phyloP scores from a whole-genome alignment of 202 grass and related monocot genomes.

The Brachypodium distachyon region DNA sequence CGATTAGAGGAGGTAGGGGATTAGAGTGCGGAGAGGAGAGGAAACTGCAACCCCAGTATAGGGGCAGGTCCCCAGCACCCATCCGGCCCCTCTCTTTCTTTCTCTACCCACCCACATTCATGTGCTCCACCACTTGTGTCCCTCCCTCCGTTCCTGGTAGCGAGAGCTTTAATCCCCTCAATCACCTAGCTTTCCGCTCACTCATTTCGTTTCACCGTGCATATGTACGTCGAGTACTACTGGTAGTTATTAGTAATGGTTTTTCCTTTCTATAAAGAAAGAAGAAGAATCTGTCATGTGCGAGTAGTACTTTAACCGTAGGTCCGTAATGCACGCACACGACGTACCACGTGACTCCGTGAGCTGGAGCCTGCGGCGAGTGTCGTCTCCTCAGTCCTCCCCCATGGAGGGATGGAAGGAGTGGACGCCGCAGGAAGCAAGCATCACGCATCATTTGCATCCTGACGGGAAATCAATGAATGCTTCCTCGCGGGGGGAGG shows the following conservation, averaged over 20 bases:
- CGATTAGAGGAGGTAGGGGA: slow-evolving; percentile 13
- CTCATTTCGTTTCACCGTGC: slow-evolving; percentile 21
- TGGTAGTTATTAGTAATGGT: neutral
- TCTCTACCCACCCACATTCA: slow-evolving; percentile 33
- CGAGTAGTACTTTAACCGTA: slow-evolving; percentile 35
- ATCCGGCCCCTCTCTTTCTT: slow-evolving; percentile 22
- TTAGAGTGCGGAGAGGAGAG: slow-evolving; percentile 5
- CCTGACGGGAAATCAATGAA: slow-evolving; percentile 16
- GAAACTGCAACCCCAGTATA: slow-evolving; percentile 48
- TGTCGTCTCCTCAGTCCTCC: no score
- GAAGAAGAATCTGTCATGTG: neutral
- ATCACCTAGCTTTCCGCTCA: neutral
- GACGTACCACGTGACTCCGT: slow-evolving; percentile 29
- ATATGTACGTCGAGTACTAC: neutral
- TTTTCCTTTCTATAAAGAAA: neutral
- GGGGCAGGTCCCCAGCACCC: slow-evolving; percentile 42
- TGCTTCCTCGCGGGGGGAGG: slow-evolving; percentile 22
- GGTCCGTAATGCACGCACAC: slow-evolving; percentile 1
- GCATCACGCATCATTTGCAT: neutral
- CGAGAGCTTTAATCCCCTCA: slow-evolving; percentile 7
- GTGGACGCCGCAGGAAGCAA: slow-evolving; percentile 4
- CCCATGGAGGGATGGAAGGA: slow-evolving; percentile 7
- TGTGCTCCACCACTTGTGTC: slow-evolving; percentile 11
- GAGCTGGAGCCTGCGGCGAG: slow-evolving; percentile 44
- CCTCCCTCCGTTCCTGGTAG: neutral